Percentiles rank a stretch among this genome's conserved stretches.
phyloP scores from a whole-genome alignment of 257 asterid genomes.

The Schizonepeta tenuifolia region DNA sequence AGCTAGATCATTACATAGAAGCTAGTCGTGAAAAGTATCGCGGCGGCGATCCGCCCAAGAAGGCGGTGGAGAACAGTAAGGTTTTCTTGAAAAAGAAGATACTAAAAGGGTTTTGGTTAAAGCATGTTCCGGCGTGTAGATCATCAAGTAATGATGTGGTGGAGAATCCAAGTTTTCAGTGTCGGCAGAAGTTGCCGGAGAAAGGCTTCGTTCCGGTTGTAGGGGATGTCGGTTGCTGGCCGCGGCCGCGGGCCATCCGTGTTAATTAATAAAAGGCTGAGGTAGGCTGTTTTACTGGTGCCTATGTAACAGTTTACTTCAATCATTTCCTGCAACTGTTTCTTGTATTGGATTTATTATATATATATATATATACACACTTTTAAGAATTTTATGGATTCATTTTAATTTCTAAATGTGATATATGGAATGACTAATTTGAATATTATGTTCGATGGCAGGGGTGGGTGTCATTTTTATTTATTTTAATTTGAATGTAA shows the following conservation, averaged over 20 bases:
- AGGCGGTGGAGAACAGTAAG: conserved; percentile 19
- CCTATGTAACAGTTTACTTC: background rate
- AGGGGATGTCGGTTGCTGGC: conserved; percentile 34
- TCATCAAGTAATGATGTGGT: conserved; percentile 42
- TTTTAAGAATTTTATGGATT: background rate
- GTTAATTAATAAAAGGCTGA: background rate
- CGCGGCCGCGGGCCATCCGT: conserved; percentile 24
- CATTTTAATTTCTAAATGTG: background rate
- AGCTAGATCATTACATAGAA: conserved; percentile 55
- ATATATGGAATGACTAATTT: background rate
- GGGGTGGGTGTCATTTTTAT: too few species aligned
- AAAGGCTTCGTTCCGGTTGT: conserved; percentile 36
- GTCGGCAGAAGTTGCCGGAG: background rate
- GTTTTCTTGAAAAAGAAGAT: conserved; percentile 19
- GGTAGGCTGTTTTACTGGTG: conserved; percentile 8
- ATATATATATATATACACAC: background rate
- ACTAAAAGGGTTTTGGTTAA: conserved; percentile 38
- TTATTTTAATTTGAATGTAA: too few species aligned
- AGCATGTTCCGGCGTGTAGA: conserved; percentile 46
- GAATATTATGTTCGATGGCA: too few species aligned
- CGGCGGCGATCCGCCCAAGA: background rate
- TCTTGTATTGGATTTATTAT: background rate
- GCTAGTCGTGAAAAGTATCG: conserved; percentile 34
- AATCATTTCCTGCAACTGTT: background rate
- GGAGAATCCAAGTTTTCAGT: background rate